A percentile compares a stretch with the other conserved stretches of the same genome.
Evolutionary conservation across 176 grass and related monocot genomes (phyloP).

Genomic region (Poa annua): DNA sequence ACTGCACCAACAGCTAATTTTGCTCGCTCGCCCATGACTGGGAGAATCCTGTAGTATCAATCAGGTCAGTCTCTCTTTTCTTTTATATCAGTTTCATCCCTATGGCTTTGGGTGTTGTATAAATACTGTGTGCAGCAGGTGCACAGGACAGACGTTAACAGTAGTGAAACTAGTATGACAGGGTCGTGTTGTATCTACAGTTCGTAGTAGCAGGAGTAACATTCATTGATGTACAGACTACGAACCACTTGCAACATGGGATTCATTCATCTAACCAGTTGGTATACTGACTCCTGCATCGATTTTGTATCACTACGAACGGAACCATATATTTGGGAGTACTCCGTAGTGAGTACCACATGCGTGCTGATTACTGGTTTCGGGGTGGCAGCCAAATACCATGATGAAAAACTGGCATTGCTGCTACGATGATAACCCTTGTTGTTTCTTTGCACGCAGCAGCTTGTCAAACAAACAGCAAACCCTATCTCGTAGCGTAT

Average conservation of each 20-base stretch:
- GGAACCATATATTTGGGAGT: neutral
- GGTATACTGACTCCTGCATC: neutral
- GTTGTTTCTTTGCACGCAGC: constrained; percentile 11
- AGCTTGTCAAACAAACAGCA: constrained; percentile 46
- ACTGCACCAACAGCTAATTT: constrained; percentile 13
- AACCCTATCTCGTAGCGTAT: constrained; percentile 38
- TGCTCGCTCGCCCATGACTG: constrained; percentile 5
- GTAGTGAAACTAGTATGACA: neutral
- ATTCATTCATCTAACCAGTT: constrained; percentile 23
- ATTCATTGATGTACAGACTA: neutral
- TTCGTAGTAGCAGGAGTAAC: neutral
- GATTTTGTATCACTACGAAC: constrained; percentile 21
- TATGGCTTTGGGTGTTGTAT: neutral
- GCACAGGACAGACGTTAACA: neutral
- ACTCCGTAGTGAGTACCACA: neutral
- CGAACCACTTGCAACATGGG: neutral
- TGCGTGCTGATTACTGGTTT: neutral
- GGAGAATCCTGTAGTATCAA: constrained; percentile 30
- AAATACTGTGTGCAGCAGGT: neutral
- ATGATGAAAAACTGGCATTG: constrained; percentile 12
- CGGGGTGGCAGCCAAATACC: neutral
- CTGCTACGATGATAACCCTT: constrained; percentile 7
- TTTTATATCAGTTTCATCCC: constrained; percentile 10
- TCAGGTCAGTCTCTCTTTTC: constrained; percentile 3
- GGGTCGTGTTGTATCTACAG: neutral